Percentiles rank a stretch among this genome's conserved stretches.
phyloP scores from a whole-genome alignment of 352 stramenopile species.

The Phytophthora litchii region DNA sequence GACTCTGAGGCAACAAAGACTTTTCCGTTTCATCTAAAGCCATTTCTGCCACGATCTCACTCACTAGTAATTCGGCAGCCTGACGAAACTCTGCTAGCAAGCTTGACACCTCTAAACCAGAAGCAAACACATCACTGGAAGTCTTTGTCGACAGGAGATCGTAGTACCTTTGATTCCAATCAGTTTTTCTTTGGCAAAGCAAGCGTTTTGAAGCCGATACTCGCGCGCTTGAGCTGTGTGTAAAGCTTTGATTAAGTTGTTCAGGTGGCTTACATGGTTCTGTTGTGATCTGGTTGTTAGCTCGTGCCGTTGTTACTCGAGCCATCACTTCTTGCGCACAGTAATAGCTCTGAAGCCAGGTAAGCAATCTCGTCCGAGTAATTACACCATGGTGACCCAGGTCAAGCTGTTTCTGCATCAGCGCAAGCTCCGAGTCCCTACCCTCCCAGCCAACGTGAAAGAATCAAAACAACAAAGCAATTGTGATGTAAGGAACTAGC shows the following conservation, averaged over 20 bases:
- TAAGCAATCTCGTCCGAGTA: slow-evolving; percentile 44
- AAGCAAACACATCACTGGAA: slow-evolving; percentile 15
- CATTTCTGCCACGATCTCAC: slow-evolving; percentile 47
- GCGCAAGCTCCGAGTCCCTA: slow-evolving; percentile 38
- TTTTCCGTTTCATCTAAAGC: slow-evolving; percentile 29
- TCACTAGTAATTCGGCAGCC: slow-evolving; percentile 36
- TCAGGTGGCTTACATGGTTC: slow-evolving; percentile 13
- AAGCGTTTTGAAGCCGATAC: slow-evolving; percentile 23
- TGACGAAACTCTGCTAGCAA: slow-evolving; percentile 48
- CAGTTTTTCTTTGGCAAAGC: slow-evolving; percentile 5
- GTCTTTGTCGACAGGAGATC: slow-evolving; percentile 3
- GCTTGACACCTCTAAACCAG: slow-evolving; percentile 30
- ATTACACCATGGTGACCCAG: slow-evolving; percentile 46
- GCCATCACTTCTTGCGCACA: slow-evolving; percentile 34
- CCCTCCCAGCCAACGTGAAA: slow-evolving; percentile 58
- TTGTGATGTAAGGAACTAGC: slow-evolving; percentile 33
- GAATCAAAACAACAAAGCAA: slow-evolving; percentile 6
- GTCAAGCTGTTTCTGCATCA: slow-evolving; percentile 65
- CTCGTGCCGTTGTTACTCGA: slow-evolving; percentile 20
- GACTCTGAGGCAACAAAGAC: slow-evolving; percentile 15
- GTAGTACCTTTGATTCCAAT: slow-evolving; percentile 38
- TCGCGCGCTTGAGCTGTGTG: slow-evolving; percentile 3
- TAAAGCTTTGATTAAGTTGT: slow-evolving; percentile 6
- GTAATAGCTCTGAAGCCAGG: slow-evolving; percentile 50
- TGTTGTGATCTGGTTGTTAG: slow-evolving; percentile 24